Base-by-base conservation (phyloP, 2,329 filamentous ascomycete genomes). In the Canariomyces notabilis region DNA sequence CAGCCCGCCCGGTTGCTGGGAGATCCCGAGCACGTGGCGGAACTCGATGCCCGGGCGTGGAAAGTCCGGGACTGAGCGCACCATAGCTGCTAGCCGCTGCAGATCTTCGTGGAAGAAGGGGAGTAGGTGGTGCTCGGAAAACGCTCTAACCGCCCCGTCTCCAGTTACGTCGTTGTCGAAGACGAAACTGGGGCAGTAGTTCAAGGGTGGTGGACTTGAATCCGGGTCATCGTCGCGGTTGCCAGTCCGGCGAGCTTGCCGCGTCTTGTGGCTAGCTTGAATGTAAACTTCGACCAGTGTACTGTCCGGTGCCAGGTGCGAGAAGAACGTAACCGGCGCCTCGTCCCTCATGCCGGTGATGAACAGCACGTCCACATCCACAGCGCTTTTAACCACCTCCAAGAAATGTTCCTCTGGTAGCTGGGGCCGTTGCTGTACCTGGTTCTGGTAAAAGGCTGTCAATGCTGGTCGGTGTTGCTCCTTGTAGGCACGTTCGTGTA, bases 301-400 rank as follows among this genome's bases (percentile, higher is more conserved):
- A 49, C 65, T 73, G 2, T 68, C 59, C 39, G 77, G 70, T 9
- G 80, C 73, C 19, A 82, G 57, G 64, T 76, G 72, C n/a, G 74
- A 75, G 0, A 80, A 72, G 11, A 51, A 34, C 50, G 75, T 64
- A 9, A 82, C 68, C 0, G 80, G 80, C 5, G 77, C 73, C 38
- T 76, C 64, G 39, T 85, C 80, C 67, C 78, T 74, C 74, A 83
- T 76, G 0, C 79, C 80, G 0, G 79, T 83, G 52, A 85, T 75
- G 0, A 84, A 47, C 35, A 84, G 61, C 38, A 82, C 76, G 46
- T 82, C 74, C 2, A 69, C 64, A 59, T 69, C 68, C 40, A 9
- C 51, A 5, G 68, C 65, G 11, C 51, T 46, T 26, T 63, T 15
- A 2, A 82, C 72, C 2, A 73, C 60, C 19, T 66, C 48, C 33